Conservation (phyloP, 768 basidiomycete genomes). For the Xanthoconium purpureum region DNA sequence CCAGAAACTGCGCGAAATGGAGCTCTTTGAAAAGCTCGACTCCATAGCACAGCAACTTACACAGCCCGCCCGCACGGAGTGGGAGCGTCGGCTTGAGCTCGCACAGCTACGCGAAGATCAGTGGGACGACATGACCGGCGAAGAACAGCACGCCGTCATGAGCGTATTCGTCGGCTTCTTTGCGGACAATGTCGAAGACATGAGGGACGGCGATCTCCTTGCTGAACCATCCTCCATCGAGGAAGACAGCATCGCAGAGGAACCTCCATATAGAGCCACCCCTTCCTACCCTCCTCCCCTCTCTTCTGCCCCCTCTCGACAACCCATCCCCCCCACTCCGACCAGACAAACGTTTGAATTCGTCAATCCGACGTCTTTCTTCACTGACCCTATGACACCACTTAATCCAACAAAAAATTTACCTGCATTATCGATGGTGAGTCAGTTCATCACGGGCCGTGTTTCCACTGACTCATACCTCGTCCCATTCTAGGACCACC, state of each 20-base stretch:
- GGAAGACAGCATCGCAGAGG: constrained; percentile 19
- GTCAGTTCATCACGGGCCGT: neutral
- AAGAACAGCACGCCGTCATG: constrained; percentile 32
- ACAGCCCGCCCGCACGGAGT: constrained; percentile 32
- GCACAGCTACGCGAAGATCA: constrained; percentile 30
- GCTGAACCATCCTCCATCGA: constrained; percentile 11
- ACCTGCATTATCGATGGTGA: constrained; percentile 32
- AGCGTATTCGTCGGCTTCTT: constrained; percentile 31
- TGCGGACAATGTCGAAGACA: constrained; percentile 27
- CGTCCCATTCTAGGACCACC: constrained; percentile 22
- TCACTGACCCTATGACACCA: constrained; percentile 18
- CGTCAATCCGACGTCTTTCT: constrained; percentile 30
- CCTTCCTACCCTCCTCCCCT: constrained; percentile 3
- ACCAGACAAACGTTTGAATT: constrained; percentile 23
- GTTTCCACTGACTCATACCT: constrained; percentile 3
- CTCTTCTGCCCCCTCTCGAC: constrained; percentile 10
- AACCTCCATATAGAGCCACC: constrained; percentile 8
- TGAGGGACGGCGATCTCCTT: constrained; percentile 7
- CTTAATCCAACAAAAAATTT: constrained; percentile 26
- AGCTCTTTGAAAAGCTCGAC: constrained; percentile 26
- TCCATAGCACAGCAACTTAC: constrained; percentile 23
- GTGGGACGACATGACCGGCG: constrained; percentile 31
- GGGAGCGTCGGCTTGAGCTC: constrained; percentile 33
- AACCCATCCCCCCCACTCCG: constrained; percentile 20
- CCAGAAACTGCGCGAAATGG: constrained; percentile 29